Base-by-base conservation (phyloP, 306 rosid species). In the Medicago lupulina region DNA sequence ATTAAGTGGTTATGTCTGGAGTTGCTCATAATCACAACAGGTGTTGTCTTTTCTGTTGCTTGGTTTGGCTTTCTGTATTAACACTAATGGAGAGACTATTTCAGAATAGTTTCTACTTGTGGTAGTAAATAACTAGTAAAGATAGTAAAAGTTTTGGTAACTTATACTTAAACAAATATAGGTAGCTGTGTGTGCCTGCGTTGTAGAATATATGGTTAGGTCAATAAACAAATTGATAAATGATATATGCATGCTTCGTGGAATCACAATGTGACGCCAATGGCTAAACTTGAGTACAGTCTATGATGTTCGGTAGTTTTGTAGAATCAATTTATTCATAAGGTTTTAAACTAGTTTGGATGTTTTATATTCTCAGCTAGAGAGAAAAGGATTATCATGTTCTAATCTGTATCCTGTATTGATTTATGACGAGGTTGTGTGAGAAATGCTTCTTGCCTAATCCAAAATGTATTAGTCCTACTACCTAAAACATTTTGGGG, bases 401-500 rank as follows among this genome's bases (percentile, higher is more conserved):
- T 31, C 12, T 53, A 73, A 9, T 53, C 55, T 50, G 73, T 57
- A 13, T 64, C 4, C 31, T 28, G 31, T 28, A 28, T 28, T 63
- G 78, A 71, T 72, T 63, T 79, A 64, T 28, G 36, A 16, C 18
- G 78, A 73, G 62, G 17, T 55, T 73, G 51, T 13, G 23, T 79
- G 49, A 53, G 63, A 65, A n/a, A 14, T 1, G 18, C 17, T 15
- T 49, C n/a, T 49, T 8, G 55, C 55, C 8, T 49, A 5, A 49
- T 49, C 18, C 17, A 49, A 14, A 49, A 15, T 8, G 3, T 6
- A 49, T 15, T 6, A 6, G 18, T 15, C 9, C 19, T 49, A 14
- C 17, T 49, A 49, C 51, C 53, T 17, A 49, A 15, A 49, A 49
- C 19, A 14, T 49, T 49, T 49, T n/a, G 18, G 55, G 19, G 55